Evolutionary conservation across 1,284 basidiomycete species (phyloP), one percentile per base, ranked within the genome.

Genomic region (Rhodotorula sp.): DNA sequence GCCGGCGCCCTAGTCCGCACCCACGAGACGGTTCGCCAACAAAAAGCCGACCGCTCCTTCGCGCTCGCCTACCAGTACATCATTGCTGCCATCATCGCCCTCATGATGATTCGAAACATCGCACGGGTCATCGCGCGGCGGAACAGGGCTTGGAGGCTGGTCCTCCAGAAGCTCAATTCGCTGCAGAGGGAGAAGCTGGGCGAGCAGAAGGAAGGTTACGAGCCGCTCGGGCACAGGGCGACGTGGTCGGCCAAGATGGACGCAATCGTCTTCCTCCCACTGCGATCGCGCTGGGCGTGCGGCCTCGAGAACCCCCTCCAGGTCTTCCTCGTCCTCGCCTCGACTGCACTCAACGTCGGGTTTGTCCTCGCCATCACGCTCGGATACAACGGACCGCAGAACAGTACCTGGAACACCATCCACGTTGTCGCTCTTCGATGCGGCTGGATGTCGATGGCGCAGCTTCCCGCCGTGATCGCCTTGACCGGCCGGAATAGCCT

Each of bases 381-480:
- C 58, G 48, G 56, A 22, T 59, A 64, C 62, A 17, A 53, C 30
- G 66, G 61, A 2, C 47, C 52, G 19, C 49, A 64, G 51, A 27
- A 62, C 51, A 53, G 44, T 22, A 30, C 32, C 22, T 64, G 62
- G 62, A 68, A 68, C 67, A 64, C 58, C 24, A 34, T 68, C 4
- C 67, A 73, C 61, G 66, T 68, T 32, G 66, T 71, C 51, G 72
- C 72, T 19, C 61, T 70, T 3, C 68, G 72, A 4, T 66, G 68
- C 49, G 72, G 72, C 11, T 73, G 60, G 63, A 67, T 73, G 63
- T 66, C 72, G 27, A 51, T 74, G 48, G 72, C 69, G 36, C 72
- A 74, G 52, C 57, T 71, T 0, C 72, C 72, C 6, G 63, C 66
- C 59, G 56, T 74, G 48, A 59, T 71, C 52, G 70, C 66, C 34